These are phyloP conservation scores for Irpex sp. DNA, from an alignment of 1,284 basidiomycete species.

Conservation along the genomic window DNA sequence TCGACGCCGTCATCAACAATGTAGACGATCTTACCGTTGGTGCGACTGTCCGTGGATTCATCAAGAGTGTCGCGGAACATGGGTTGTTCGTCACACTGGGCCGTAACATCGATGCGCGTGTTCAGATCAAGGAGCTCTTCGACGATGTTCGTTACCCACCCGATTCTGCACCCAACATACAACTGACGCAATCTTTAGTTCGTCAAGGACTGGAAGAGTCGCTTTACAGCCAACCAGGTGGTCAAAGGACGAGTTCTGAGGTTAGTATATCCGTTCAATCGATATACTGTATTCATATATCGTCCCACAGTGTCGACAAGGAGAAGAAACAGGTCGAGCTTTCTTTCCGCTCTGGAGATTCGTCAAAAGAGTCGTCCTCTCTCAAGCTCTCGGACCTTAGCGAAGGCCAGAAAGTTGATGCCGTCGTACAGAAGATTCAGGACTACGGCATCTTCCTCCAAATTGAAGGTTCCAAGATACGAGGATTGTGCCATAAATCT, in stretches of 20 bases:
- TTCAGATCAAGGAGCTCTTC: conserved; percentile 93
- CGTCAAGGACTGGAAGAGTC: conserved; percentile 92
- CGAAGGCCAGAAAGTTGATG: conserved; percentile 75
- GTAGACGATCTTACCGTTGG: conserved; percentile 71
- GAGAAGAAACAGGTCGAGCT: conserved; percentile 82
- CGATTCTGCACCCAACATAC: background rate
- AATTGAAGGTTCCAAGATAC: conserved; percentile 79
- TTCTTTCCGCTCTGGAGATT: conserved; percentile 68
- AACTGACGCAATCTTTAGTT: conserved; percentile 46
- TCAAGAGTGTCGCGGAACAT: conserved; percentile 83
- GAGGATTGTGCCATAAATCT: conserved; percentile 92
- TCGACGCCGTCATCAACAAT: conserved; percentile 71
- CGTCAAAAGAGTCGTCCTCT: conserved; percentile 38
- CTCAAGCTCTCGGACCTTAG: conserved; percentile 57
- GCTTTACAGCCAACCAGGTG: conserved; percentile 79
- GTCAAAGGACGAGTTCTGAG: conserved; percentile 84
- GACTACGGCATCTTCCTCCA: conserved; percentile 92
- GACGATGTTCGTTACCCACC: conserved; percentile 61
- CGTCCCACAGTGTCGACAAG: conserved; percentile 53
- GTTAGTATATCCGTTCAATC: conserved; percentile 34
- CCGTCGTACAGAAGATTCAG: conserved; percentile 75
- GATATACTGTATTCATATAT: background rate
- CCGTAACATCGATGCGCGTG: conserved; percentile 79
- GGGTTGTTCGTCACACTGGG: conserved; percentile 92
- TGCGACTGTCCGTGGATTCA: conserved; percentile 78